Conservation (phyloP, 257 asterid species). For the Gynochthodes officinalis region DNA sequence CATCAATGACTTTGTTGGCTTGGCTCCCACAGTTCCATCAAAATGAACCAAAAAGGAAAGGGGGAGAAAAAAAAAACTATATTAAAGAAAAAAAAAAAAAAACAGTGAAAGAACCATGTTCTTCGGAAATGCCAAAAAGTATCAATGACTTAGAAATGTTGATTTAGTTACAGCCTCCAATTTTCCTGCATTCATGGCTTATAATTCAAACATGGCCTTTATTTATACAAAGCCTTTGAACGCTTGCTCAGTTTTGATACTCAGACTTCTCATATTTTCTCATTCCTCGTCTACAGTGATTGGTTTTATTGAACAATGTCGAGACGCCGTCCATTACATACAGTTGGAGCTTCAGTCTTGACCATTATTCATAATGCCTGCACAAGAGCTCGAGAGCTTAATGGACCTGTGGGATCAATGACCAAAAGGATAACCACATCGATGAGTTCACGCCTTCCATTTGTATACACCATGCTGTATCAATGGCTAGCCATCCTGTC, state of each 20-base stretch:
- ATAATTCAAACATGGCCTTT: neutral
- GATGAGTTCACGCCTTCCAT: slow-evolving; percentile 28
- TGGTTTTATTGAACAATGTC: slow-evolving; percentile 14
- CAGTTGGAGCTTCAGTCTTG: slow-evolving; percentile 45
- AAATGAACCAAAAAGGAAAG: too few relatives aligned
- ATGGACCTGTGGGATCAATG: slow-evolving; percentile 41
- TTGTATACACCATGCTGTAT: slow-evolving; percentile 21
- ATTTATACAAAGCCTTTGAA: neutral
- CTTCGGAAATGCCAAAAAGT: neutral
- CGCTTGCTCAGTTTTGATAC: too few relatives aligned
- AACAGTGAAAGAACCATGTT: neutral
- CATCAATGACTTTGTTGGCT: too few relatives aligned
- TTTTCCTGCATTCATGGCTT: neutral
- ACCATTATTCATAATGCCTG: slow-evolving; percentile 34
- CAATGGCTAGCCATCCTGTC: slow-evolving; percentile 41
- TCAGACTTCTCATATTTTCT: neutral
- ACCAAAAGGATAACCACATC: slow-evolving; percentile 18
- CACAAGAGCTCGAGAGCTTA: slow-evolving; percentile 31
- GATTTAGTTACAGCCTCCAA: neutral
- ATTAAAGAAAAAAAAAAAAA: neutral
- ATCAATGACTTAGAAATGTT: neutral
- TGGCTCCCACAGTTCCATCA: too few relatives aligned
- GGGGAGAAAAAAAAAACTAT: too few relatives aligned
- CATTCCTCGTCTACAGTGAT: too few relatives aligned
- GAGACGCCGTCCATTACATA: slow-evolving; percentile 56